These are phyloP conservation scores for Fagopyrum homotropicum DNA, from an alignment of 148 eudicot species.

Conservation along the genomic window DNA sequence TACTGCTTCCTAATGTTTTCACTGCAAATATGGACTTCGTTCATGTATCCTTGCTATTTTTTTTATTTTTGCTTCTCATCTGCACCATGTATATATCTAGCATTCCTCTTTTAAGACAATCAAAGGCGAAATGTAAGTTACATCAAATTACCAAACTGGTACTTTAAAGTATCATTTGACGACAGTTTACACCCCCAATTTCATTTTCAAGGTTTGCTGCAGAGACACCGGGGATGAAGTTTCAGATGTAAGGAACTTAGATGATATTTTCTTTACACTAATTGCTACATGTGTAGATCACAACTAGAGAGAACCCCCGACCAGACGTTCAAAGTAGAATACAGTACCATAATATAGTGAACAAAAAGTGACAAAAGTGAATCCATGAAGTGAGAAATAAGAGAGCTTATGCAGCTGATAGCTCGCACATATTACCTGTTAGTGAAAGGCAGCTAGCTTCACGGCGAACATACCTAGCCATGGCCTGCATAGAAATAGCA, in stretches of 20 bases:
- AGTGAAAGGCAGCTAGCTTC: constrained; percentile 62
- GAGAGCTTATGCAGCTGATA: background rate
- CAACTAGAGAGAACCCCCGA: too few species aligned
- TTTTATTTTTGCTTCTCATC: background rate
- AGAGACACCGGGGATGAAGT: too few species aligned
- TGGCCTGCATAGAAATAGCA: constrained; percentile 43
- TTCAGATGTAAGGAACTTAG: too few species aligned
- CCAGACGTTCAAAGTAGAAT: too few species aligned
- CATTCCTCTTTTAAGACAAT: background rate
- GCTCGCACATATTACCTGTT: constrained; percentile 41
- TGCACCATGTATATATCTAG: background rate
- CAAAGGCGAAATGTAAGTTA: background rate
- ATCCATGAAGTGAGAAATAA: background rate
- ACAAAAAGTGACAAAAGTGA: background rate
- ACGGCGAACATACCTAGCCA: constrained; percentile 79
- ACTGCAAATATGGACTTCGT: background rate
- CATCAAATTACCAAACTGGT: too few species aligned
- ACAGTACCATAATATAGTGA: background rate
- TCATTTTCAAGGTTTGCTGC: too few species aligned
- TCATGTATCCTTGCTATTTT: background rate
- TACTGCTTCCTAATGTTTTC: background rate
- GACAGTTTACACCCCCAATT: too few species aligned
- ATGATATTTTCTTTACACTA: too few species aligned
- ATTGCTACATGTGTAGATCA: too few species aligned
- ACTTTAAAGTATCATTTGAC: too few species aligned